Base-by-base conservation (phyloP, 768 basidiomycete species). In the Favolaschia claudopus region DNA sequence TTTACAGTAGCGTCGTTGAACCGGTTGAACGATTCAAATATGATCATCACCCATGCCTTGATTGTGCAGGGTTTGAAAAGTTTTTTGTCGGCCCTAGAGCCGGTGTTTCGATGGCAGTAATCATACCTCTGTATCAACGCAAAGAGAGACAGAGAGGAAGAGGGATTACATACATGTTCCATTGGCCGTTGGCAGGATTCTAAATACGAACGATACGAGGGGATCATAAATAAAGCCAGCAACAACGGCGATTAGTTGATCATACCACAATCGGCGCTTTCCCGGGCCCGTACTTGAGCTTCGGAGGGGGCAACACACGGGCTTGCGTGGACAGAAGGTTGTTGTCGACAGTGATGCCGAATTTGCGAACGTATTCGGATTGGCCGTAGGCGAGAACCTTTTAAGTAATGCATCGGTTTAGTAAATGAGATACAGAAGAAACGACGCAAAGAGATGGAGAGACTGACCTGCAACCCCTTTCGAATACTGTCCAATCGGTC, bases 111-210 rank as follows among this genome's bases (percentile, higher is more conserved):
- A 38, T 17, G 12, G 52, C 34, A 42, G 6, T 39, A n/a, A 10
- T 9, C 19, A 9, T 15, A 19, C 12, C 15, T 39, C 38, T 12
- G 38, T 15, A 19, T 20, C n/a, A 9, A 22, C 15, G 19, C 38
- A 20, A 19, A n/a, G 19, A 10, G 20, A 8, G 9, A 52, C 22
- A 53, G 40, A 22, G 5, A 25, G 7, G 13, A 42, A 29, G 10
- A 6, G 8, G 27, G 17, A 32, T 24, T 1, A 51, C 63, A 44
- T 20, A 64, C 92, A 93, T 90, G 50, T 93, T 93, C 92, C 92
- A 93, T 0, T 84, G 70, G 5, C 92, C 92, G 47, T 90, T 84
- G 6, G 67, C 74, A 0, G 91, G 90, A 32, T 68, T 71, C 88
- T 90, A 14, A 8, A n/a, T n/a, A 31, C 28, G 31, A 45, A 13